A percentile compares a stretch with the other conserved stretches of the same genome.
Evolutionary conservation across 2,329 filamentous ascomycete species (phyloP).

Genomic region (Graphiopsis chlorocephala): DNA sequence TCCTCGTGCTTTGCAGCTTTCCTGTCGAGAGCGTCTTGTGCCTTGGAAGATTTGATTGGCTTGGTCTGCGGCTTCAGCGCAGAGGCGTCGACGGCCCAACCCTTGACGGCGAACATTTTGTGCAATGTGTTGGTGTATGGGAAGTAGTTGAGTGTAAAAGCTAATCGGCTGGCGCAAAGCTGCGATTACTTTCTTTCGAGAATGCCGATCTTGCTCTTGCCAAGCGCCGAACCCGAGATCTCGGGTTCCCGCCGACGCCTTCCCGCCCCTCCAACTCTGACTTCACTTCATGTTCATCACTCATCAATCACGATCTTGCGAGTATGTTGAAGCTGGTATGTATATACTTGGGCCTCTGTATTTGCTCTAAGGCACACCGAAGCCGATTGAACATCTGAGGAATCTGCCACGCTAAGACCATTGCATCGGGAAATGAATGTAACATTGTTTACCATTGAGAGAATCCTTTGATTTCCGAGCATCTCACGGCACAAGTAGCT

Average conservation of each 20-base stretch:
- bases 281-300: not conserved
- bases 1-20: slow-evolving; percentile 56
- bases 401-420: not conserved
- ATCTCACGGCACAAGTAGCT: not conserved
- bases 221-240: not conserved
- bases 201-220: slow-evolving; percentile 5
- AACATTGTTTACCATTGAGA: not conserved
- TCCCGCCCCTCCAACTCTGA: not conserved
- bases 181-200: slow-evolving; percentile 11
- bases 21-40: slow-evolving; percentile 23
- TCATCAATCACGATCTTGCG: not conserved
- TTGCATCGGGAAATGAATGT: not conserved
- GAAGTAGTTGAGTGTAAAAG: not conserved
- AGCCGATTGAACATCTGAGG: not conserved
- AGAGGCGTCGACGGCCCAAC: slow-evolving; percentile 79
- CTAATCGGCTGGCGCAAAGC: slow-evolving; percentile 9
- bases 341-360: not conserved
- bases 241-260: not conserved
- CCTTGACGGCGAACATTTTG: slow-evolving; percentile 85
- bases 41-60: slow-evolving; percentile 33
- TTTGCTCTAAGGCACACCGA: not conserved
- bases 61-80: slow-evolving; percentile 68
- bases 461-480: not conserved
- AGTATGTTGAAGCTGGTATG: not conserved
- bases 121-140: not conserved